Percentiles rank a stretch among this genome's conserved stretches.
These are phyloP conservation scores for Hippophae tibetana DNA, from an alignment of 306 rosid species.

Conservation along the genomic window DNA sequence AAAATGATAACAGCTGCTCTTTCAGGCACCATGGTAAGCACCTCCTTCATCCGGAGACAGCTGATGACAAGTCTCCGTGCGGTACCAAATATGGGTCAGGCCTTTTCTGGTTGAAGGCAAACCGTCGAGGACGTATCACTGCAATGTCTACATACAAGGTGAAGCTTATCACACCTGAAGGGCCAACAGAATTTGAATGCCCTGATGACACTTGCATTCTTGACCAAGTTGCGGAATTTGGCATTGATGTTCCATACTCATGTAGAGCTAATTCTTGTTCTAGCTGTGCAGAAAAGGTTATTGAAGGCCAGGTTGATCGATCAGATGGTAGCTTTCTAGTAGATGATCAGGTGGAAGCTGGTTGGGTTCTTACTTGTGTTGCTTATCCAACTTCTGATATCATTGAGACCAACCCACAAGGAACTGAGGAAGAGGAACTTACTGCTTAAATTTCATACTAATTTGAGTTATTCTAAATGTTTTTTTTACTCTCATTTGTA, in stretches of 20 bases:
- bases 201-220: slow-evolving; percentile 54
- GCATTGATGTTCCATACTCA: slow-evolving; percentile 67
- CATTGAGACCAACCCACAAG: slow-evolving; percentile 65
- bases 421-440: slow-evolving; percentile 79
- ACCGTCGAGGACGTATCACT: slow-evolving; percentile 44
- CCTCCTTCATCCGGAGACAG: slow-evolving; percentile 40
- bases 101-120: slow-evolving; percentile 41
- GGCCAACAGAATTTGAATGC: slow-evolving; percentile 40
- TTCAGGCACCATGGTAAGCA: slow-evolving; percentile 46
- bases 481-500: too few species aligned
- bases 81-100: slow-evolving; percentile 33
- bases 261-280: slow-evolving; percentile 91
- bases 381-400: slow-evolving; percentile 49
- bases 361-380: slow-evolving; percentile 69
- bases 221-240: slow-evolving; percentile 51
- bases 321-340: slow-evolving; percentile 72
- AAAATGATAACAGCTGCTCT: slow-evolving; percentile 20
- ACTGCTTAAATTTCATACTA: slow-evolving; percentile 16
- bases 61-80: slow-evolving; percentile 32
- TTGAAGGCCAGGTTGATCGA: slow-evolving; percentile 41
- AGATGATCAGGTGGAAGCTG: slow-evolving; percentile 36
- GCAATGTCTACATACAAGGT: slow-evolving; percentile 58
- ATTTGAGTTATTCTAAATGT: neutral
- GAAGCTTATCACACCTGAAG: slow-evolving; percentile 56
- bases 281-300: slow-evolving; percentile 59